Evolutionary conservation across 2,329 filamentous ascomycete species (phyloP), one percentile per base, ranked within the genome.

Genomic region (Botryotinia calthae): DNA sequence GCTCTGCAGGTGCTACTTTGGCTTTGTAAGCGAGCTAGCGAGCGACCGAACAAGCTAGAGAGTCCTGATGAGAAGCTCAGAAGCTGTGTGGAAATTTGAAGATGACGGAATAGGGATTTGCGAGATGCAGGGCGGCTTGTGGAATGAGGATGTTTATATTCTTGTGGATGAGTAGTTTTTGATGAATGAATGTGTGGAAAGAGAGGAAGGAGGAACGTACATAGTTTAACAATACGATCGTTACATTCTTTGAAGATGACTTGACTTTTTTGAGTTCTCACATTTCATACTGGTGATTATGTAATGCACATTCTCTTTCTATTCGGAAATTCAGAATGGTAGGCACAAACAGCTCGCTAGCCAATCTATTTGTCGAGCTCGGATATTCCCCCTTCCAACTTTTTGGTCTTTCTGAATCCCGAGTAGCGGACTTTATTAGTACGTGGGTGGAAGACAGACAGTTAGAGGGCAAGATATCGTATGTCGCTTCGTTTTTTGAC

Each of bases 1-100:
- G 80, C 1, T 77, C 74, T 46, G 81, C 80, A 51, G 81, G 81
- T 20, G 81, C 82, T 76, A 82, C 79, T 40, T 72, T 82, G 42
- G 54, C 72, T 18, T 81, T 82, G 44, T 51, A 66, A 28, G 12
- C 1, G 20, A 34, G 22, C 16, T 18, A 5, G 63, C 3, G 20
- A n/a, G 44, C 20, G 44, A n/a, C 22, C 25, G 22, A 10, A 31
- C 25, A 16, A 18, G 63, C 28, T 1, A 12, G 58, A 10, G 31
- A 61, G 20, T 56, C 18, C 51, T 28, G 14, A 25, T 31, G 5
- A 61, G 12, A 14, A 25, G 22, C 31, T 61, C 31, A 61, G 18
- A 22, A 37, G 20, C 5, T 16, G 16, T 10, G 28, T 10, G 18
- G 56, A 58, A 18, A 58, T 18, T 58, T 31, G 31, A 37, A 34